Evolutionary conservation across 257 asterid species (phyloP).

Genomic region (Nicotiana tabacum): DNA sequence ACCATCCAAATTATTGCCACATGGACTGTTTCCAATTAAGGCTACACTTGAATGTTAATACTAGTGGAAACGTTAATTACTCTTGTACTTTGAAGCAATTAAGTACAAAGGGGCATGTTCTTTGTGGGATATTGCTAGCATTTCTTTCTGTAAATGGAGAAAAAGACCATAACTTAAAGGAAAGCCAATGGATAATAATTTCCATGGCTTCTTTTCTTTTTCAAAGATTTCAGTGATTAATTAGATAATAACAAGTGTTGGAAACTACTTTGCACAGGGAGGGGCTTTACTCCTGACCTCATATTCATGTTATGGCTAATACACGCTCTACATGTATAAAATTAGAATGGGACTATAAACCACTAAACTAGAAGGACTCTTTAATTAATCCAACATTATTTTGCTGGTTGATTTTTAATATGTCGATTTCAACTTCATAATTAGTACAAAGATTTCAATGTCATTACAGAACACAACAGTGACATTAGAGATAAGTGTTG

Average conservation of each 20-base stretch:
- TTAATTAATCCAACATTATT: background rate
- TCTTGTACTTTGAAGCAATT: background rate
- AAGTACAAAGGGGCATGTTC: background rate
- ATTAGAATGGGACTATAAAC: background rate
- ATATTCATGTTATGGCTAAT: background rate
- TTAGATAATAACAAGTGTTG: background rate
- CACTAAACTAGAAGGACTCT: background rate
- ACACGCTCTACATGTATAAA: background rate
- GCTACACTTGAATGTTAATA: background rate
- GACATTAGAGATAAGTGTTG: too few relatives aligned
- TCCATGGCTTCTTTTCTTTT: background rate
- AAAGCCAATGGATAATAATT: background rate
- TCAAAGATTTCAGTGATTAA: background rate
- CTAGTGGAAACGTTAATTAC: background rate
- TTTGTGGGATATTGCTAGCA: background rate
- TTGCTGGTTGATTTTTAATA: background rate
- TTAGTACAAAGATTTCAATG: background rate
- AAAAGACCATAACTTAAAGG: background rate
- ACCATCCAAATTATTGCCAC: background rate
- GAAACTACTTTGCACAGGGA: background rate
- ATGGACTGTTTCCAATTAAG: slow-evolving; percentile 1
- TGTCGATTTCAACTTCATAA: background rate
- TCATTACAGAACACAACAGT: background rate
- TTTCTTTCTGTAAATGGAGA: background rate
- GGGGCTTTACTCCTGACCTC: background rate